phyloP scores from a whole-genome alignment of 192 early-diverging fungal genomes.

The Backusella australiensis region DNA sequence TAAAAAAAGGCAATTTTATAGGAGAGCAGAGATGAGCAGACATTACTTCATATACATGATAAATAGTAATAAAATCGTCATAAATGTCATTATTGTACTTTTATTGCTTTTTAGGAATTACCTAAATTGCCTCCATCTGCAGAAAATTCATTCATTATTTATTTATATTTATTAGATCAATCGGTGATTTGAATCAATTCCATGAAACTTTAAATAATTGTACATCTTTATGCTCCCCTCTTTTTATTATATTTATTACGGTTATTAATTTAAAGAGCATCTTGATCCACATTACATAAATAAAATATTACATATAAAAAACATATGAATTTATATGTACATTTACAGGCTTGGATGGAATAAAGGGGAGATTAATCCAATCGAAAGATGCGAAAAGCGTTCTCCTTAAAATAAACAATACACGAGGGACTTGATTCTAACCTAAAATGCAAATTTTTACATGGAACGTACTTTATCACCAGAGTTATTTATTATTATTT shows the following conservation, averaged over 20 bases:
- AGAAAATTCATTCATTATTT: background rate
- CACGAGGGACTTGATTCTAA: background rate
- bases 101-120: background rate
- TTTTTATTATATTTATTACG: background rate
- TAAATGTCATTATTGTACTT: background rate
- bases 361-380: background rate
- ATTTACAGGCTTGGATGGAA: background rate
- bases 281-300: background rate
- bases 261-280: slow-evolving; percentile 1
- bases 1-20: background rate
- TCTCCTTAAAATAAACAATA: slow-evolving; percentile 3
- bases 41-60: background rate
- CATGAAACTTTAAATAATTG: background rate
- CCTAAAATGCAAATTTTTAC: background rate
- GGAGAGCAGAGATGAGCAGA: background rate
- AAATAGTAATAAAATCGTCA: background rate
- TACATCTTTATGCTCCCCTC: background rate
- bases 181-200: background rate
- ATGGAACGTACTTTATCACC: slow-evolving; percentile 4
- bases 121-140: background rate
- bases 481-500: background rate
- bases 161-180: background rate
- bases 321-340: background rate
- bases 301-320: background rate
- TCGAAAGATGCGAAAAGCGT: background rate